Base-by-base conservation (phyloP, 176 grass and related monocot species). In the Raddia distichophylla region DNA sequence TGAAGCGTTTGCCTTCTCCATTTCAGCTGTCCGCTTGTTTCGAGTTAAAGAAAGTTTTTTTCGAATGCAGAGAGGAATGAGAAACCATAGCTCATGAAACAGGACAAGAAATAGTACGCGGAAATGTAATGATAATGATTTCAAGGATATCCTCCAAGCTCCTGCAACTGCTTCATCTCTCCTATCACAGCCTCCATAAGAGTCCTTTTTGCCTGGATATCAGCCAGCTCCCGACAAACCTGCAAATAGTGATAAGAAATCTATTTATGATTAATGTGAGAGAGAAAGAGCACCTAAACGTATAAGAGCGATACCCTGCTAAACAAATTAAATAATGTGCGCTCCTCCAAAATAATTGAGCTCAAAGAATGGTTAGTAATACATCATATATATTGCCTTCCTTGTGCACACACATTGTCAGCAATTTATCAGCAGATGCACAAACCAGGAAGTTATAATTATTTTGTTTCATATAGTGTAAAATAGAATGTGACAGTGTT, bases 81-180 rank as follows among this genome's bases (percentile, higher is more conserved):
- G 49, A 62, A 66, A 18, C 34, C 13, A 33, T 7, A 59, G 12
- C 12, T 59, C 37, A 58, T 2, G 58, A 60, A 69, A 58, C 9
- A 15, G 58, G n/a, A 16, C 67, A 13, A 34, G 55, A 62, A 76
- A 56, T 37, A n/a, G n/a, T n/a, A n/a, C n/a, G n/a, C n/a, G n/a
- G n/a, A n/a, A n/a, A n/a, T n/a, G n/a, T n/a, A n/a, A n/a, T n/a
- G n/a, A n/a, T n/a, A n/a, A n/a, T n/a, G n/a, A n/a, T 49, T 74
- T 74, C 64, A 54, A 7, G 92, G 92, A 98, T 95, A 98, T 98
- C 59, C 82, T 45, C 84, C 57, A 13, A 95, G n/a, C 78, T 91
- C 86, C 78, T 90, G 64, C 81, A 93, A 54, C 76, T 71, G 75
- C 68, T 90, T 95, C 48, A 19, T 90, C 76, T 91, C 88, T 84